Evolutionary conservation across 2,329 filamentous ascomycete species (phyloP).

Genomic region (Geosmithia morbida): DNA sequence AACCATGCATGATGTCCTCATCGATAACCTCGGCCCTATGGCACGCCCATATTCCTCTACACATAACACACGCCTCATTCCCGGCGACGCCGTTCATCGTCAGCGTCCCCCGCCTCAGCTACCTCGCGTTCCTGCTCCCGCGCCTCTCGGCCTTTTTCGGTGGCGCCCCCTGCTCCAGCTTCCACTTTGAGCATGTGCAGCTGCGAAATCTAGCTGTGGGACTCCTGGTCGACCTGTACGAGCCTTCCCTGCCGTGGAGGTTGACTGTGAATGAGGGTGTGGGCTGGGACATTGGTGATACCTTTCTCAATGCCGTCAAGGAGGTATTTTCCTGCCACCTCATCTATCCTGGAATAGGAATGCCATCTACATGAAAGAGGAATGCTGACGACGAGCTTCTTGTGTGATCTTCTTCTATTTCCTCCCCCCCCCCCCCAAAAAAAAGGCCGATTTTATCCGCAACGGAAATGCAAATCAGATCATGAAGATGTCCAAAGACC

Average conservation of each 20-base stretch:
- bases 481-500: conserved; percentile 74
- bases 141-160: conserved; percentile 36
- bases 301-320: conserved; percentile 50
- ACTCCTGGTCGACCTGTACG: conserved; percentile 42
- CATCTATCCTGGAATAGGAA: too few species aligned
- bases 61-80: conserved; percentile 34
- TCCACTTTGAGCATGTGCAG: conserved; percentile 40
- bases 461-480: conserved; percentile 82
- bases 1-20: conserved; percentile 11
- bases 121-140: conserved; percentile 41
- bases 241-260: conserved; percentile 37
- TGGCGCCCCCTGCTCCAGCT: conserved; percentile 38
- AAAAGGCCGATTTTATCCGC: conserved; percentile 66
- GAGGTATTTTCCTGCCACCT: conserved; percentile 25
- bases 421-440: too few species aligned
- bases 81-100: conserved; percentile 35
- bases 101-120: conserved; percentile 42
- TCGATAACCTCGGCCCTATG: conserved; percentile 34
- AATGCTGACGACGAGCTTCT: too few species aligned
- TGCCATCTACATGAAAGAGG: too few species aligned
- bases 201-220: conserved; percentile 38
- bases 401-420: too few species aligned
- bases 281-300: conserved; percentile 46
- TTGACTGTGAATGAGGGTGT: conserved; percentile 38
- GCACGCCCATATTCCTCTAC: conserved; percentile 36